A percentile compares a stretch with the other conserved stretches of the same genome.
phyloP scores from a whole-genome alignment of 306 rosid species.

The Quercus suber region DNA sequence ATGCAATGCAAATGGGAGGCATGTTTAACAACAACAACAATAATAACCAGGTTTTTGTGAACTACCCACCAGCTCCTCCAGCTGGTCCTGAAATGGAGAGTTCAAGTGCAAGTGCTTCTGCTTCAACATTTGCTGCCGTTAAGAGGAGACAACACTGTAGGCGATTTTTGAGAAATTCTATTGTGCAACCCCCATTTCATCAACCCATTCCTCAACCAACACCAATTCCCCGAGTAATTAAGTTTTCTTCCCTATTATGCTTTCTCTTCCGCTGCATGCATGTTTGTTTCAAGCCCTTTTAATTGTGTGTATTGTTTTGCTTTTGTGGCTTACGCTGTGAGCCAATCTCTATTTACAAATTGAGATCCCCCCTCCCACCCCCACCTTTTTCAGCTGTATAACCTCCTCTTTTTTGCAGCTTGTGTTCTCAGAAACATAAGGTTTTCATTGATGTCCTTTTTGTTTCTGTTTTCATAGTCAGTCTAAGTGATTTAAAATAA shows the following conservation, averaged over 20 bases:
- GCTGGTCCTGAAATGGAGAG: no score
- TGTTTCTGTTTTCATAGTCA: no score
- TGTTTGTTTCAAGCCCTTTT: not conserved
- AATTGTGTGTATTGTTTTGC: not conserved
- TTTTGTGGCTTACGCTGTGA: not conserved
- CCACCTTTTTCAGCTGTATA: no score
- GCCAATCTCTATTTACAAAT: no score
- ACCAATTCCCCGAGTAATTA: slow-evolving; percentile 7
- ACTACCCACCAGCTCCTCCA: not conserved
- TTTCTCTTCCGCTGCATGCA: not conserved
- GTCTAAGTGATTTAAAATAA: no score
- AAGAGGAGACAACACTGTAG: not conserved
- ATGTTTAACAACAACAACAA: not conserved
- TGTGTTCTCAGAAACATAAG: no score
- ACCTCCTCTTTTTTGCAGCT: no score
- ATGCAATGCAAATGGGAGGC: not conserved
- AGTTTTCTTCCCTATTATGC: not conserved
- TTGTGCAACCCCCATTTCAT: not conserved
- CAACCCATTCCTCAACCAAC: not conserved
- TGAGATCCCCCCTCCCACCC: no score
- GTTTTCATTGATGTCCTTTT: no score
- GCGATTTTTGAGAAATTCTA: not conserved
- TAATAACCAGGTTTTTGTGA: not conserved
- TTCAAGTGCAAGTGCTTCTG: no score
- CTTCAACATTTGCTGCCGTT: not conserved